Base-by-base conservation (phyloP, 169 alveolate genomes). In the Nephromyces sp. region DNA sequence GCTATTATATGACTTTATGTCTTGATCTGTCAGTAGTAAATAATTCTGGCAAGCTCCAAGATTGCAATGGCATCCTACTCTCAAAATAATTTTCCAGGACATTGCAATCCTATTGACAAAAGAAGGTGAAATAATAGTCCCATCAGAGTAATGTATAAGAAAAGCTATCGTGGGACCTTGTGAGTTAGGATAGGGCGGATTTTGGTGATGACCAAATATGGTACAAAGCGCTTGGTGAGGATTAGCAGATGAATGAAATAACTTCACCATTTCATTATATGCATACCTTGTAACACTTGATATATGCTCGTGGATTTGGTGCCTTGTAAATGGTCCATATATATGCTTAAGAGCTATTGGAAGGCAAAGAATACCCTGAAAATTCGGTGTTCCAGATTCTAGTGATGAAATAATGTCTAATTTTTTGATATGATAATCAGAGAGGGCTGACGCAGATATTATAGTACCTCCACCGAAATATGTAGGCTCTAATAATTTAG, bases 401-500 rank as follows among this genome's bases (percentile, higher is more conserved):
- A 43, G n/a, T 43, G 57, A 43, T 15, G 25, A 15, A 15, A 2
- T 2, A 2, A 65, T 2, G 66, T 8, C 66, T 8, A 5, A 15
- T 53, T 65, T 65, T 5, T 25, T 15, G 3, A 32, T 53, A 27
- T 30, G 68, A 32, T 30, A 65, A 27, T 3, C 77, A 24, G 77
- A 70, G 2, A 1, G 25, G 22, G 73, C 77, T 31, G 77, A 8
- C 4, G 62, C 52, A n/a, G 77, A 67, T 31, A 35, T 68, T 2
- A 81, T 86, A 24, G 83, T 52, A 52, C 86, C 86, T 6, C 86
- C 86, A 8, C 86, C 86, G 32, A 72, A 79, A 27, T 79, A 79
- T 4, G 57, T 0, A 24, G 5, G 63, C 1, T 6, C 51, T n/a
- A 21, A 32, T 27, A 25, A n/a, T 2, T 27, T 8, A 5, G 71